phyloP scores from a whole-genome alignment of 2,329 filamentous ascomycete genomes.

The Blastomyces gilchristii region DNA sequence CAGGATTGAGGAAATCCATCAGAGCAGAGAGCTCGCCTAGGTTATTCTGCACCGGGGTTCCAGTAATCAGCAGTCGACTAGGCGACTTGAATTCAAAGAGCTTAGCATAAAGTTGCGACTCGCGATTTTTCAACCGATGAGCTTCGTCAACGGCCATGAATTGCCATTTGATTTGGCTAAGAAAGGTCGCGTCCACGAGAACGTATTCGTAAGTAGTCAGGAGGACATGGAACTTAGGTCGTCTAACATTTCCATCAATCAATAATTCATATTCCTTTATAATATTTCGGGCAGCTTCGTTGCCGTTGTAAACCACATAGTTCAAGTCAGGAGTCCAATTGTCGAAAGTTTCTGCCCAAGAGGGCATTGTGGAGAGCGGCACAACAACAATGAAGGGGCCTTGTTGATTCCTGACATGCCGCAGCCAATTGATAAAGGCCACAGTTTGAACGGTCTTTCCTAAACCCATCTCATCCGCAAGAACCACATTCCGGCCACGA shows the following conservation, averaged over 20 bases:
- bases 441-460: slow-evolving; percentile 98
- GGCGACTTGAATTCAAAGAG: slow-evolving; percentile 78
- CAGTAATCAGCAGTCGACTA: slow-evolving; percentile 85
- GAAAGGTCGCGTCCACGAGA: slow-evolving; percentile 69
- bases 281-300: slow-evolving; percentile 71
- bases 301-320: slow-evolving; percentile 93
- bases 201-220: slow-evolving; percentile 98
- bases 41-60: slow-evolving; percentile 95
- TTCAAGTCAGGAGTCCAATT: slow-evolving; percentile 92
- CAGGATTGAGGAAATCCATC: slow-evolving; percentile 96
- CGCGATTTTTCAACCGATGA: slow-evolving; percentile 89
- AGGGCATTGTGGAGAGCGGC: slow-evolving; percentile 89
- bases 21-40: slow-evolving; percentile 83
- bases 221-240: slow-evolving; percentile 93
- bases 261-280: slow-evolving; percentile 87
- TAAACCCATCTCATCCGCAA: slow-evolving; percentile 97
- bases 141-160: slow-evolving; percentile 94
- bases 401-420: slow-evolving; percentile 78
- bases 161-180: slow-evolving; percentile 93
- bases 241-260: slow-evolving; percentile 72
- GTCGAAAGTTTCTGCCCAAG: slow-evolving; percentile 97
- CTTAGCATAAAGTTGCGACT: slow-evolving; percentile 83
- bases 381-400: slow-evolving; percentile 96
- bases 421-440: slow-evolving; percentile 92
- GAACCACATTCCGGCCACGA: slow-evolving; percentile 84